These are phyloP conservation scores for Mycosphaerella arachidis DNA, from an alignment of 2,329 filamentous ascomycete genomes.

Conservation along the genomic window DNA sequence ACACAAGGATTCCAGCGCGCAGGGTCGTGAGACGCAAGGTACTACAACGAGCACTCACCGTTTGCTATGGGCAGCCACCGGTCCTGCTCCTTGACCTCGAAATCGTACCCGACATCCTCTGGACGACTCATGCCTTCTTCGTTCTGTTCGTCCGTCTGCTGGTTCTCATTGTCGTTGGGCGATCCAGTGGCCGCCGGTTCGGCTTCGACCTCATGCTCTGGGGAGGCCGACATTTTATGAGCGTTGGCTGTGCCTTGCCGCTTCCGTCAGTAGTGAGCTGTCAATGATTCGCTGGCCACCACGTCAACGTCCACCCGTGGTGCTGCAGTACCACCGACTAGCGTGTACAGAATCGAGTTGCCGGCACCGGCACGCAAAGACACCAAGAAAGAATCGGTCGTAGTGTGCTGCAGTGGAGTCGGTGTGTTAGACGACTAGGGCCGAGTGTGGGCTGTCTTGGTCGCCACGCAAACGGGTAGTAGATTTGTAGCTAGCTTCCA, in stretches of 20 bases:
- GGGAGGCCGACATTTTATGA: slow-evolving; percentile 83
- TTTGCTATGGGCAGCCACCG: slow-evolving; percentile 99
- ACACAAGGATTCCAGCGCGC: slow-evolving; percentile 25
- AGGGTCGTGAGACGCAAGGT: slow-evolving; percentile 24
- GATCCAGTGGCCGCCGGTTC: slow-evolving; percentile 66
- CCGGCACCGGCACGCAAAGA: slow-evolving; percentile 20
- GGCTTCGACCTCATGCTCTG: slow-evolving; percentile 81
- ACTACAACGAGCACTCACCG: slow-evolving; percentile 65
- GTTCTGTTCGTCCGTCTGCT: slow-evolving; percentile 74
- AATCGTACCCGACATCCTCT: slow-evolving; percentile 68
- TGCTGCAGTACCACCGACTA: slow-evolving; percentile 23
- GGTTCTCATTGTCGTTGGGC: slow-evolving; percentile 89
- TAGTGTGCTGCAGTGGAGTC: slow-evolving; percentile 18
- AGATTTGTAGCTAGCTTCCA: slow-evolving; percentile 11
- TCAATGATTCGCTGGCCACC: slow-evolving; percentile 31
- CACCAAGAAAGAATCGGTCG: slow-evolving; percentile 14
- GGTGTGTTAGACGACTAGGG: slow-evolving; percentile 20
- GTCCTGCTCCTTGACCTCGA: slow-evolving; percentile 99
- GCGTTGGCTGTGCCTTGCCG: slow-evolving; percentile 41
- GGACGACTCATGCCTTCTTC: slow-evolving; percentile 28
- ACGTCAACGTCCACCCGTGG: slow-evolving; percentile 24
- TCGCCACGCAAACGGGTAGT: slow-evolving; percentile 6
- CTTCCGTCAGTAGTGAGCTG: slow-evolving; percentile 27
- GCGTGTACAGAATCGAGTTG: slow-evolving; percentile 21
- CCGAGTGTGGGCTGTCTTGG: slow-evolving; percentile 9